phyloP scores from a whole-genome alignment of 2,329 filamentous ascomycete genomes.

The Chaetomium sp. region DNA sequence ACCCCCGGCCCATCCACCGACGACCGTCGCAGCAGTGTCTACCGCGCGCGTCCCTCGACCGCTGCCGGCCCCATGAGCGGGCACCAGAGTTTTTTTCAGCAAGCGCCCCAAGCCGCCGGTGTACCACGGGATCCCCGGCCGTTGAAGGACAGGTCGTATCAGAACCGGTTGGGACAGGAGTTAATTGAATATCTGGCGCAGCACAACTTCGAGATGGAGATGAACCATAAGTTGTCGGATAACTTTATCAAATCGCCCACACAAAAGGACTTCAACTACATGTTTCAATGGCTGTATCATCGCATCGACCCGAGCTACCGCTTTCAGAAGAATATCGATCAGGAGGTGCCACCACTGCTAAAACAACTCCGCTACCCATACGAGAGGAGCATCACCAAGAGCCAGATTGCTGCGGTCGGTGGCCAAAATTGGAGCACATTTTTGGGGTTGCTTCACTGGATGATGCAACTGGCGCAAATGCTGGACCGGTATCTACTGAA shows the following conservation, averaged over 20 bases:
- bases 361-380: constrained; percentile 94
- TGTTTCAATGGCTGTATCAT: constrained; percentile 97
- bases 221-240: constrained; percentile 86
- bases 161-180: constrained; percentile 78
- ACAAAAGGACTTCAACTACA: constrained; percentile 95
- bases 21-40: constrained; percentile 75
- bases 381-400: constrained; percentile 93
- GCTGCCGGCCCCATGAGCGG: constrained; percentile 56
- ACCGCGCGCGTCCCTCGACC: constrained; percentile 62
- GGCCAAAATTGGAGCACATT: constrained; percentile 97
- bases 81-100: constrained; percentile 93
- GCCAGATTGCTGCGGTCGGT: constrained; percentile 87
- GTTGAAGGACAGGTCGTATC: constrained; percentile 72
- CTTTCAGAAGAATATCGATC: constrained; percentile 91
- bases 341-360: constrained; percentile 85
- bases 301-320: constrained; percentile 90
- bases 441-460: constrained; percentile 90
- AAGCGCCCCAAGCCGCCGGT: constrained; percentile 72
- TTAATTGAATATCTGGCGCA: constrained; percentile 85
- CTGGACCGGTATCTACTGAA: constrained; percentile 74
- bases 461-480: constrained; percentile 97
- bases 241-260: constrained; percentile 92
- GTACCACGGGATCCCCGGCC: constrained; percentile 82
- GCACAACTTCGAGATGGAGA: constrained; percentile 96
- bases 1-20: constrained; percentile 40